phyloP scores from a whole-genome alignment of 176 grass and related monocot species.

The Zizania latifolia region DNA sequence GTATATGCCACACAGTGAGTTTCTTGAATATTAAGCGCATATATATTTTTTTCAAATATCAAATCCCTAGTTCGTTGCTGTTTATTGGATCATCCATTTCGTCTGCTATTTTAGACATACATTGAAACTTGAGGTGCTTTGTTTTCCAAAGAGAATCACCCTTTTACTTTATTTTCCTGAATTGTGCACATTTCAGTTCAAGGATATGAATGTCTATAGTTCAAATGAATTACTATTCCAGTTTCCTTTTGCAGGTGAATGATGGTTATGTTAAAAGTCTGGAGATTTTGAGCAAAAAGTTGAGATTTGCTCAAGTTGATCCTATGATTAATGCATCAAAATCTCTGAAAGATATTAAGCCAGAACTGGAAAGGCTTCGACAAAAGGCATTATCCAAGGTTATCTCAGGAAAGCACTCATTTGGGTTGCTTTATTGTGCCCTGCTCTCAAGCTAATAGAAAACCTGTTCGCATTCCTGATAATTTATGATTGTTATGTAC shows the following conservation, averaged over 20 bases:
- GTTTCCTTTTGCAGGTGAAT: conserved; percentile 59
- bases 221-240: conserved; percentile 43
- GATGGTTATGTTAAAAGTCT: conserved; percentile 62
- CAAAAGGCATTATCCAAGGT: conserved; percentile 71
- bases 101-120: not conserved
- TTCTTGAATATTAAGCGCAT: not conserved
- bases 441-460: conserved; percentile 5
- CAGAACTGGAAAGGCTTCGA: conserved; percentile 67
- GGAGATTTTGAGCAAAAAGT: conserved; percentile 68
- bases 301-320: conserved; percentile 70
- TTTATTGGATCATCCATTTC: not conserved
- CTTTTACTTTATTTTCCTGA: not conserved
- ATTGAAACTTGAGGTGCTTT: not conserved
- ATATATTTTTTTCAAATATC: no score
- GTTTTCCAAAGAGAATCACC: not conserved
- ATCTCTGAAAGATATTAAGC: conserved; percentile 72
- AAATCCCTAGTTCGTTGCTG: no score
- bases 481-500: not conserved
- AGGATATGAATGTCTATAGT: no score
- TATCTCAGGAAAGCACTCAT: not conserved
- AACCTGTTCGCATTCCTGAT: not conserved
- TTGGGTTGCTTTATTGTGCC: not conserved
- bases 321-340: conserved; percentile 66
- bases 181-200: no score
- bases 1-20: not conserved